Base-by-base conservation (phyloP, 2,329 filamentous ascomycete species). In the Raffaelea arxii region DNA sequence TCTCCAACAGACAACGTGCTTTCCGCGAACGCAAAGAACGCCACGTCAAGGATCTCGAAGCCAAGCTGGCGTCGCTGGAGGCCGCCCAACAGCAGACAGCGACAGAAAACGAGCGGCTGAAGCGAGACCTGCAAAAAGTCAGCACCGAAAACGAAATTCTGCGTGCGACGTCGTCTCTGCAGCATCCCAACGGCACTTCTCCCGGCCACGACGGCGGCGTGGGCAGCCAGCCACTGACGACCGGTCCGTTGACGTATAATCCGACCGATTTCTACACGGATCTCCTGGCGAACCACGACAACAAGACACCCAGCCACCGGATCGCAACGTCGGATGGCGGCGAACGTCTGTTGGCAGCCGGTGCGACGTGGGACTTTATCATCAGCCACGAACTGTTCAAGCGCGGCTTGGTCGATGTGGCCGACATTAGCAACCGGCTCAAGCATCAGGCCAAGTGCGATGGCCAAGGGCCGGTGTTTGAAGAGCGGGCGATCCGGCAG, bases 1-100 rank as follows among this genome's bases (percentile, higher is more conserved):
- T 22, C 37, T 21, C 10, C 9, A 39, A 24, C 52, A 96, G 91
- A 41, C 92, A 97, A 74, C 84, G 91, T 56, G 91, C 92, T 25
- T 97, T 97, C 64, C 87, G 91, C 50, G 91, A 97, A 65, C 84
- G 91, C 55, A 97, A 97, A 65, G 91, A 97, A 63, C 84, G 82
- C 48, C 90, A 65, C 59, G 89, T 97, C 52, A 90, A 90, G 62
- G 89, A 97, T 51, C 81, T 97, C 22, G 90, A 97, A 65, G 78
- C 80, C 48, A 92, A 94, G 62, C 80, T 97, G 24, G 82, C 78
- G 43, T 74, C 71, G 42, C 78, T 96, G 25, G 84, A 94, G 60
- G 79, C 81, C 49, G 80, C 82, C 43, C 84, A 86, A 44, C 77
- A 81, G 46, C 75, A 78, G 27, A 76, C 92, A 0, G 77, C 82